Conservation (phyloP, 23 red algal genomes). For the Gracilariopsis chorda region DNA sequence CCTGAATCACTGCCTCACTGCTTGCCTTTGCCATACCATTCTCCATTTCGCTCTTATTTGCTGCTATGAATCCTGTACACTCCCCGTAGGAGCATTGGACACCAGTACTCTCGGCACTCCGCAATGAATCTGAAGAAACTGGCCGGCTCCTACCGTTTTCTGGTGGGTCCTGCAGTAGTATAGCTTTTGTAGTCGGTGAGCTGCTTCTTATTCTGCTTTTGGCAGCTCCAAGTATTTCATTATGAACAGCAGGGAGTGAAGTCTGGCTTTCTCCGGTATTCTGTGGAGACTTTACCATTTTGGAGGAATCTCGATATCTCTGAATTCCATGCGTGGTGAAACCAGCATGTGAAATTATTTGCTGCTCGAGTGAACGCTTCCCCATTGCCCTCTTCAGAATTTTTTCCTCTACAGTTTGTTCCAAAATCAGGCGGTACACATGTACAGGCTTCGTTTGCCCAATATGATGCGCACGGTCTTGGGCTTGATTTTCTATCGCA, state of each 20-base stretch:
- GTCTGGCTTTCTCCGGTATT: not conserved
- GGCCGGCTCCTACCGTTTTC: not conserved
- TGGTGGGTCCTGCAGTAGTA: not conserved
- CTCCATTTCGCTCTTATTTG: not conserved
- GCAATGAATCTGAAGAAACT: not conserved
- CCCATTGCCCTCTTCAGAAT: conserved; percentile 83
- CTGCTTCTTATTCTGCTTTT: not conserved
- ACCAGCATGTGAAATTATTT: conserved; percentile 71
- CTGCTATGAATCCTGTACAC: not conserved
- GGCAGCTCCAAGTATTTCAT: not conserved
- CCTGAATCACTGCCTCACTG: not conserved
- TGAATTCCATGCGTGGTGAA: conserved; percentile 57
- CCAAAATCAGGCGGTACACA: conserved; percentile 81
- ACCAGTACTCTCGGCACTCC: not conserved
- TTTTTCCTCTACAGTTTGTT: conserved; percentile 91
- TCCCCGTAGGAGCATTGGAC: not conserved
- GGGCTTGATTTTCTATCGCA: conserved; percentile 92
- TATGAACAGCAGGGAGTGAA: not conserved
- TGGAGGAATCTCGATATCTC: not conserved
- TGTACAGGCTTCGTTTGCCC: conserved; percentile 90
- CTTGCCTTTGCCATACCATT: not conserved
- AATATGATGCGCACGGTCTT: conserved; percentile 96
- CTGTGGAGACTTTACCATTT: not conserved
- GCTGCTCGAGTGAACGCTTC: conserved; percentile 76
- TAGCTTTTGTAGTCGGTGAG: not conserved